A percentile compares a stretch with the other conserved stretches of the same genome.
phyloP scores from a whole-genome alignment of 1,284 basidiomycete species.

The Thecaphora frezii region DNA sequence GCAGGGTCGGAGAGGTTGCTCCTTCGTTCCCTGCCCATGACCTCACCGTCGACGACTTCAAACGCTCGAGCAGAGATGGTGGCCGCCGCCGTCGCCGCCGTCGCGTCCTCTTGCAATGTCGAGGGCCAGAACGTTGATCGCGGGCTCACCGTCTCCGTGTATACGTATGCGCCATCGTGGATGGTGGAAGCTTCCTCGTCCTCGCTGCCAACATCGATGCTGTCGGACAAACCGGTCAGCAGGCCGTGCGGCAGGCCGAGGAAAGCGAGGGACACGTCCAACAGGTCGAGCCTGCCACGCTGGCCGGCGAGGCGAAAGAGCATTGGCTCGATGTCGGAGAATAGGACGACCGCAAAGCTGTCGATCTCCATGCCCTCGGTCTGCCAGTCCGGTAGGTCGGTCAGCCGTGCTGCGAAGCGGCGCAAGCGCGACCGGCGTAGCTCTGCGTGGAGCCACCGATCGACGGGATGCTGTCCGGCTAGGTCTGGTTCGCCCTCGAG shows the following conservation, averaged over 20 bases:
- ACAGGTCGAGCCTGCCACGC: conserved; percentile 8
- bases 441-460: conserved; percentile 1
- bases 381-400: conserved; percentile 3
- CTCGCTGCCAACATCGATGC: neutral
- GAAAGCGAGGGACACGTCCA: conserved; percentile 1
- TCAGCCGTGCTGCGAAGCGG: neutral
- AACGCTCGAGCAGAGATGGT: no score
- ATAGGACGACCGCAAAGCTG: neutral
- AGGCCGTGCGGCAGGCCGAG: neutral
- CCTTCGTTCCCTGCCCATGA: neutral
- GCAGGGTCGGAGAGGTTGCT: neutral
- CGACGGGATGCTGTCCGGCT: neutral
- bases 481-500: neutral
- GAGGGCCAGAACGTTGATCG: neutral
- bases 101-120: neutral
- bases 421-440: neutral
- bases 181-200: no score
- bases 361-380: conserved; percentile 3
- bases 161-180: no score
- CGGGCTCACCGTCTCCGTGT: no score
- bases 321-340: neutral
- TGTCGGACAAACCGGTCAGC: neutral
- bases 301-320: neutral
- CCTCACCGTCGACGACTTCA: neutral
- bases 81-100: no score